phyloP scores from a whole-genome alignment of 352 stramenopile species.

The Phytophthora cactorum region DNA sequence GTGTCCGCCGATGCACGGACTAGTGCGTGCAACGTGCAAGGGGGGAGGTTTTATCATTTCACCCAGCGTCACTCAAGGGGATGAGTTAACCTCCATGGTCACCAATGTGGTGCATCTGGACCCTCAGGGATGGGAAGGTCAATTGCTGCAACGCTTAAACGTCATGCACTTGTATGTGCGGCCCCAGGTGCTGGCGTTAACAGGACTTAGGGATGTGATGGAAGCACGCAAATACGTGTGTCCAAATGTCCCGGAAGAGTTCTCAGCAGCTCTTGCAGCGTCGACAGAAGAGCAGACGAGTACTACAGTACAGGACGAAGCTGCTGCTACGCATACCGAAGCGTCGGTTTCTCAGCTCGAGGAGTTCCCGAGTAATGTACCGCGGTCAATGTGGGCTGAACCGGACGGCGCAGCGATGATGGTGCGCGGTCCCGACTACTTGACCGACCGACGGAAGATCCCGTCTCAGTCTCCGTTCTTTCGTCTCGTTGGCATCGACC shows the following conservation, averaged over 20 bases:
- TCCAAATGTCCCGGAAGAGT: constrained; percentile 69
- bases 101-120: constrained; percentile 79
- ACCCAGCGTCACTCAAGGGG: constrained; percentile 38
- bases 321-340: constrained; percentile 25
- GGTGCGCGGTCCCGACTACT: constrained; percentile 74
- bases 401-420: constrained; percentile 70
- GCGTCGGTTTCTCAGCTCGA: constrained; percentile 33
- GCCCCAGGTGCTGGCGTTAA: constrained; percentile 64
- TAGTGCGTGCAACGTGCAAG: constrained; percentile 68
- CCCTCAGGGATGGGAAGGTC: constrained; percentile 67
- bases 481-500: constrained; percentile 68
- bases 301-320: constrained; percentile 15
- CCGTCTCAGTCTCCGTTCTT: constrained; percentile 70
- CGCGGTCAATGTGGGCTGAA: constrained; percentile 74
- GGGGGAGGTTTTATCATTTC: constrained; percentile 71
- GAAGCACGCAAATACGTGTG: constrained; percentile 80
- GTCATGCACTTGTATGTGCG: constrained; percentile 62
- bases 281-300: constrained; percentile 39
- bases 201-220: constrained; percentile 72
- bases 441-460: constrained; percentile 74
- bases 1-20: constrained; percentile 64
- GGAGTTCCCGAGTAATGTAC: constrained; percentile 62
- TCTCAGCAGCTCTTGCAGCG: constrained; percentile 49
- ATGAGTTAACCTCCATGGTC: constrained; percentile 71
- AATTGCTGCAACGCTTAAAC: constrained; percentile 66